Conservation (phyloP, 305 asterid genomes). For the Fraxinus platypoda region DNA sequence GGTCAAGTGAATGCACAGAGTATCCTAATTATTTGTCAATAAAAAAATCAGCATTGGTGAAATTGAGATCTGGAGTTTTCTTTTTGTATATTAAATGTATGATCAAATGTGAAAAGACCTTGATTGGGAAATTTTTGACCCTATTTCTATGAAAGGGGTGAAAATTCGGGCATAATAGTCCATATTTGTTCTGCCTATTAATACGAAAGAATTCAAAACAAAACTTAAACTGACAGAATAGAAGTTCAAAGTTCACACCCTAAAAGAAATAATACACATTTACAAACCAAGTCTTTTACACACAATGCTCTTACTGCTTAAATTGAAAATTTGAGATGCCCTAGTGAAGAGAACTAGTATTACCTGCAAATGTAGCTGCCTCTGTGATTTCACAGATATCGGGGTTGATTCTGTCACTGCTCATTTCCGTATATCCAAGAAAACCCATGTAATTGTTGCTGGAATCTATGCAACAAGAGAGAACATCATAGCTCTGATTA, state of each 20-base stretch:
- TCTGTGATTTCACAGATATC: constrained; percentile 17
- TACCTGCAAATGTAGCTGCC: constrained; percentile 33
- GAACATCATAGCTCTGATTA: neutral
- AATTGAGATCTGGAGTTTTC: neutral
- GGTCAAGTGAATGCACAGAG: neutral
- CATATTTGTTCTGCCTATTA: neutral
- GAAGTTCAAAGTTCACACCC: neutral
- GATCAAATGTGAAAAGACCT: neutral
- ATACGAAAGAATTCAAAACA: neutral
- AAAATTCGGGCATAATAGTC: neutral
- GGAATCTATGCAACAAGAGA: constrained; percentile 20
- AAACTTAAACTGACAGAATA: neutral
- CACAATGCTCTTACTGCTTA: constrained; percentile 25
- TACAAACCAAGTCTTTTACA: neutral
- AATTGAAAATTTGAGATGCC: constrained; percentile 28
- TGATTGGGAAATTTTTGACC: neutral
- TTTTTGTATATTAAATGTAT: no score
- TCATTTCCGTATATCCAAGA: constrained; percentile 45
- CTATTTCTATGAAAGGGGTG: neutral
- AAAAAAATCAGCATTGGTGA: neutral
- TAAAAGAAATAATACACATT: neutral
- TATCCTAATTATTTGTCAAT: neutral
- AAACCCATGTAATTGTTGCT: constrained; percentile 35
- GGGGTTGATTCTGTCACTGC: constrained; percentile 25
- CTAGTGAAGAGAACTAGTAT: constrained; percentile 25